These are phyloP conservation scores for Cutaneotrichosporon sp. DNA, from an alignment of 1,284 basidiomycete genomes.

Conservation along the genomic window DNA sequence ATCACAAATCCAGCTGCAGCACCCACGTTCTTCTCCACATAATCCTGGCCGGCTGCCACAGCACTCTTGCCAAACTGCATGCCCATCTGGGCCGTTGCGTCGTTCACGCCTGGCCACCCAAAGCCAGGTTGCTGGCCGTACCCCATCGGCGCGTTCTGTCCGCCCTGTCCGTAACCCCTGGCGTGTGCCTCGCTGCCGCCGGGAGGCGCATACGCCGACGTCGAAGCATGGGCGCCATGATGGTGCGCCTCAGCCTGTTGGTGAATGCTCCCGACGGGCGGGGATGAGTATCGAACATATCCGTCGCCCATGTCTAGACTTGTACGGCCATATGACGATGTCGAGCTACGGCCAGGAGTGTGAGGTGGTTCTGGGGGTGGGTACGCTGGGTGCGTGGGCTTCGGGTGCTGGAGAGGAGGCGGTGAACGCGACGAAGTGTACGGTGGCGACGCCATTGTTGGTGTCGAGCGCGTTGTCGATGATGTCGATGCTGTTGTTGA, in stretches of 20 bases:
- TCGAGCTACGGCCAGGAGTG: slow-evolving; percentile 55
- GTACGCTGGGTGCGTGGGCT: slow-evolving; percentile 81
- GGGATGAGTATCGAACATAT: slow-evolving; percentile 46
- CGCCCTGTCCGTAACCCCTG: slow-evolving; percentile 5
- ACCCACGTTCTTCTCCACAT: slow-evolving; percentile 87
- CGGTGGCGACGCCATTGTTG: slow-evolving; percentile 32
- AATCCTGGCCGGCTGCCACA: slow-evolving; percentile 88
- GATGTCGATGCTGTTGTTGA: background rate
- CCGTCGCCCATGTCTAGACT: slow-evolving; percentile 32
- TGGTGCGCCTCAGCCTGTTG: slow-evolving; percentile 20
- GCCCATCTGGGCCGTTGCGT: slow-evolving; percentile 90
- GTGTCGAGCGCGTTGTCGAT: background rate
- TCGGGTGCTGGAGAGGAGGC: slow-evolving; percentile 78
- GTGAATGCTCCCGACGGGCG: slow-evolving; percentile 37
- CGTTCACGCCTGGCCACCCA: slow-evolving; percentile 59
- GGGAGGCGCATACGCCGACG: slow-evolving; percentile 3
- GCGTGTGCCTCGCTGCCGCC: slow-evolving; percentile 1
- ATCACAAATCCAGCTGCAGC: background rate
- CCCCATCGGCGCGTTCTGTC: slow-evolving; percentile 16
- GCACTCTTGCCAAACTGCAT: slow-evolving; percentile 93
- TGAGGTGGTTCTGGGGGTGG: slow-evolving; percentile 77
- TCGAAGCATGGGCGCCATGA: slow-evolving; percentile 17
- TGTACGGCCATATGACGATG: slow-evolving; percentile 51
- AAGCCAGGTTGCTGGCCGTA: slow-evolving; percentile 19
- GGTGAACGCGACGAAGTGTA: slow-evolving; percentile 58